Base-by-base conservation (phyloP, 208 protist species). In the Trypanosoma rangeli region DNA sequence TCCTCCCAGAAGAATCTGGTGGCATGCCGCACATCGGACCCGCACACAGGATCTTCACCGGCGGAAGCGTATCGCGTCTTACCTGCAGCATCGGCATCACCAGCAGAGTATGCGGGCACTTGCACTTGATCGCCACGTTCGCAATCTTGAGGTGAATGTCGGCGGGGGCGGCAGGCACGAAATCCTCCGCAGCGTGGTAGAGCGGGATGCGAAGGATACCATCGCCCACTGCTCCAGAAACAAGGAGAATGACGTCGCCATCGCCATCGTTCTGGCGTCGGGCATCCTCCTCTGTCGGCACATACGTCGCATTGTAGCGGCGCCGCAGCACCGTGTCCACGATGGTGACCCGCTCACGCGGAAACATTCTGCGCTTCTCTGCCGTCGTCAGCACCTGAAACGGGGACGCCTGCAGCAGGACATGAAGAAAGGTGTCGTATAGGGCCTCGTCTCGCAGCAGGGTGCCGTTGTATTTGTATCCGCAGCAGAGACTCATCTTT, bases 31-130 rank as follows among this genome's bases (percentile, higher is more conserved):
- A 96, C 74, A 87, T 88, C 1, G 88, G 53, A 7, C 33, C 33
- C 33, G 33, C 33, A 7, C 33, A 2, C 4, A 37, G 33, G 2
- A 37, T 37, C 33, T 2, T 37, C 33, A 37, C 33, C 33, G 80
- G 80, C 26, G 84, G 82, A 49, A 96, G 68, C 26, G 53, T 52
- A 61, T 96, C 91, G 12, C 64, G 73, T 26, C 66, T 61, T 44
- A 88, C 53, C 53, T 73, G 79, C 56, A 96, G 80, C 4, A 89
- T 68, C 37, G 91, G 91, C 84, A 89, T 89, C 29, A 94, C 91
- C 0, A 83, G 82, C 58, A 96, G 70, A 5, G 85, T 94, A 78
- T 93, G 91, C 18, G 91, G 91, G 64, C 91, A 96, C 79, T 96
- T 96, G 77, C 91, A 96, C 73, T 93, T 90, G 33, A 96, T 78